Evolutionary conservation across 108 stramenopile genomes (phyloP), one percentile per base, ranked within the genome.

Genomic region (Asterionellopsis glacialis): DNA sequence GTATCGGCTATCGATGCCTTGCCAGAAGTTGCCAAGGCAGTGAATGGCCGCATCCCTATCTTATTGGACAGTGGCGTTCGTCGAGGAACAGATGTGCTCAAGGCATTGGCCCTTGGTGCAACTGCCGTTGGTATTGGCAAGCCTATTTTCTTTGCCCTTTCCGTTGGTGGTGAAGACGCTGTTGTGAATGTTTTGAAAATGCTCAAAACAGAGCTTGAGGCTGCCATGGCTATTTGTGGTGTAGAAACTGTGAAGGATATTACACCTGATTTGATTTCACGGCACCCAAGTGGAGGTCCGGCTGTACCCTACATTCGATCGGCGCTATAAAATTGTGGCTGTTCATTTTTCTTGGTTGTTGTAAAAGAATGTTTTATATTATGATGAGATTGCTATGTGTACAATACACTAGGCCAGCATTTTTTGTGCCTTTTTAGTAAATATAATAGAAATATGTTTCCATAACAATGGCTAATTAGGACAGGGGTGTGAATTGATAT

Each of bases 51-150:
- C 23, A 81, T 87, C 0, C 88, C 94, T 45, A 74, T 98, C 15
- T 84, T 88, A 48, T 59, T 96, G 19, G 97, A 98, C 63, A 80
- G 94, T 51, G 97, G 97, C 33, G 69, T 96, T 42, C 76, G 86
- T 45, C 76, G 92, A 57, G 95, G 95, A 47, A 95, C 93, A 25
- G 97, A 96, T 73, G 76, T 83, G 9, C 52, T 93, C 57, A 89
- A 90, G 75, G 88, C 87, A 2, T 55, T 90, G 45, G 95, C 95
- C 0, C 64, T 98, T 50, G 97, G 97, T 21, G 94, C 94, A 0
- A 72, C 83, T 52, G 95, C 95, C 5, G 97, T 98, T 21, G 92
- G 94, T 14, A 83, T 98, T 60, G 97, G 94, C 0, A 87, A 91
- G 24, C 95, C 97, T 9, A 60, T 95, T 22, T 90, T 98, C 45